A percentile compares a stretch with the other conserved stretches of the same genome.
These are phyloP conservation scores for Blastocystis hominis DNA, from an alignment of 352 stramenopile species.

Conservation along the genomic window DNA sequence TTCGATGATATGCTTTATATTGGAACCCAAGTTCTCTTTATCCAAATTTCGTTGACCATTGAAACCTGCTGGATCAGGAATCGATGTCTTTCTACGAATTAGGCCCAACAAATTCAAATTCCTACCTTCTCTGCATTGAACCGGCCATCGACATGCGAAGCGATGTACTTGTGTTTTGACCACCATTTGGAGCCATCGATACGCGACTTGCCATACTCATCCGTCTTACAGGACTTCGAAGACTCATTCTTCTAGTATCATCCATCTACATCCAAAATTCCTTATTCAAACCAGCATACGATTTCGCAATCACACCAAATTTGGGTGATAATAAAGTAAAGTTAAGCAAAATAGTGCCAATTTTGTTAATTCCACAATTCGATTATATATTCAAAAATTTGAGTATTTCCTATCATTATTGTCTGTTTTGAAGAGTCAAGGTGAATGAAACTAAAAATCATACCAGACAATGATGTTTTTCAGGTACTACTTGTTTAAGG, in stretches of 20 bases:
- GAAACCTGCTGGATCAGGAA: background rate
- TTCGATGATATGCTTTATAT: constrained; percentile 35
- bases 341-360: background rate
- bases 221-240: background rate
- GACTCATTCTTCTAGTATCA: background rate
- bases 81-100: background rate
- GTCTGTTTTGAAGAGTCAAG: background rate
- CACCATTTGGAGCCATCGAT: constrained; percentile 2
- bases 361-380: background rate
- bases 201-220: constrained; percentile 3
- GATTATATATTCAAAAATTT: background rate
- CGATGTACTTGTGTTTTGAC: background rate
- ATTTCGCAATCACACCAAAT: background rate
- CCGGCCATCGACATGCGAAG: background rate
- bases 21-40: constrained; percentile 16
- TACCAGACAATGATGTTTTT: background rate
- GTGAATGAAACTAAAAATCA: background rate
- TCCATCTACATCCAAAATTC: background rate
- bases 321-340: too few relatives aligned
- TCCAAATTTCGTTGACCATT: background rate
- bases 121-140: background rate
- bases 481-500: background rate
- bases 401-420: background rate
- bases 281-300: background rate
- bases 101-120: background rate